A percentile compares a stretch with the other conserved stretches of the same genome.
Evolutionary conservation across 1,139 yeast genomes (phyloP).

Genomic region (Pichia sp.): DNA sequence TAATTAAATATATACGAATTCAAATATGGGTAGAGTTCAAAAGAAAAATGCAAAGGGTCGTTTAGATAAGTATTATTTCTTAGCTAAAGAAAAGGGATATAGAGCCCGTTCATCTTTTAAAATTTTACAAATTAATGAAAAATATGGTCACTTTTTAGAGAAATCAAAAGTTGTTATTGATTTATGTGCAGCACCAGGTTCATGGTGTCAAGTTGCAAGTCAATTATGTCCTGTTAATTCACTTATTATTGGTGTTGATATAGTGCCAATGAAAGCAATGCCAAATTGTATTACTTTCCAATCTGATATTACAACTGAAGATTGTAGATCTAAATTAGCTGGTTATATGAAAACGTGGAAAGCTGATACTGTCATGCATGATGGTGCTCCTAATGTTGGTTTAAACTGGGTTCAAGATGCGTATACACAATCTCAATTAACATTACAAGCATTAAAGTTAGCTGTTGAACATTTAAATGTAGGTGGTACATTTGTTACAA

Average conservation of each 20-base stretch:
- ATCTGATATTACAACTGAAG: slow-evolving; percentile 96
- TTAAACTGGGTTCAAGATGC: slow-evolving; percentile 99
- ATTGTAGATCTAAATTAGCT: slow-evolving; percentile 86
- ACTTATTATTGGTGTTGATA: slow-evolving; percentile 93
- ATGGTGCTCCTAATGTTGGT: slow-evolving; percentile 99
- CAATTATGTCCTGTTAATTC: slow-evolving; percentile 89
- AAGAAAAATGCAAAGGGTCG: slow-evolving; percentile 98
- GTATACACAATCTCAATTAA: slow-evolving; percentile 92
- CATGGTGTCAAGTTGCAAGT: slow-evolving; percentile 99
- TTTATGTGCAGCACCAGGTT: slow-evolving; percentile 99
- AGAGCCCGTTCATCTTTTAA: slow-evolving; percentile 99
- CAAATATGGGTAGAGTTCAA: slow-evolving; percentile 67
- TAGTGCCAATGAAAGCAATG: slow-evolving; percentile 90
- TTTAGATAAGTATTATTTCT: slow-evolving; percentile 91
- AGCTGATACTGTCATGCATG: slow-evolving; percentile 96
- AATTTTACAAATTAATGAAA: slow-evolving; percentile 90
- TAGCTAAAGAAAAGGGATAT: slow-evolving; percentile 96
- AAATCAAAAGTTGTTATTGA: slow-evolving; percentile 96
- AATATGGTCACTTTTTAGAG: slow-evolving; percentile 90
- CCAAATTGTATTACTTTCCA: slow-evolving; percentile 94
- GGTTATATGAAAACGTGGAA: slow-evolving; percentile 99
- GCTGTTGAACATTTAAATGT: slow-evolving; percentile 91
- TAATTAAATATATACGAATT: background rate
- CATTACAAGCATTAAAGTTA: slow-evolving; percentile 83
- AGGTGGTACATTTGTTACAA: slow-evolving; percentile 96